Percentiles rank a stretch among this genome's conserved stretches.
Conservation (phyloP, 2,329 filamentous ascomycete species). For the Hymenoscyphus scutula region DNA sequence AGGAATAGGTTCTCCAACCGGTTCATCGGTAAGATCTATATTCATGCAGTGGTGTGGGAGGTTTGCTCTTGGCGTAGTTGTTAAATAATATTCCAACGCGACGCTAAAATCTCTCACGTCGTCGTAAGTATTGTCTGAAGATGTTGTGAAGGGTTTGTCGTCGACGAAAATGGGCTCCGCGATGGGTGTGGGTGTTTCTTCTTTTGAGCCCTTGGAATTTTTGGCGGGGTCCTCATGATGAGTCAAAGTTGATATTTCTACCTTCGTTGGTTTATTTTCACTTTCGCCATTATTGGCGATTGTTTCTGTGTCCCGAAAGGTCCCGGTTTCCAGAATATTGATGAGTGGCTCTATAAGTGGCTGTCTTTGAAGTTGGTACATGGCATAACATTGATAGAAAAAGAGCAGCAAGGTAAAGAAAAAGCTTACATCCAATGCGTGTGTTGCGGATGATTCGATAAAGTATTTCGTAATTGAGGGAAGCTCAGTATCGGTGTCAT, state of each 20-base stretch:
- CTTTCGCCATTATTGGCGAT: not conserved
- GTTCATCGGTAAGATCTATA: not conserved
- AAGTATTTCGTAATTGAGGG: not conserved
- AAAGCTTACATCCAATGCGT: not conserved
- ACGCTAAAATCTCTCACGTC: not conserved
- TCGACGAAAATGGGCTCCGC: not conserved
- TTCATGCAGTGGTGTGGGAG: not conserved
- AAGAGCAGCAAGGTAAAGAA: not conserved
- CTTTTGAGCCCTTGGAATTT: not conserved
- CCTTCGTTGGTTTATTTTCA: not conserved
- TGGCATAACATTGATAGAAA: not conserved
- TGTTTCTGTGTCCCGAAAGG: not conserved
- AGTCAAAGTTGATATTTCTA: not conserved
- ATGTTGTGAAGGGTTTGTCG: not conserved
- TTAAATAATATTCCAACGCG: not conserved
- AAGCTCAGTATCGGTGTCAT: not conserved
- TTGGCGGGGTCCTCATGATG: not conserved
- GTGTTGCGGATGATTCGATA: not conserved
- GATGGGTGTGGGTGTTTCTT: not conserved
- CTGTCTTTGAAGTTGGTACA: not conserved
- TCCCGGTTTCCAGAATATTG: not conserved
- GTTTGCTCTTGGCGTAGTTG: not conserved
- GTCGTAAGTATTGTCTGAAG: not conserved
- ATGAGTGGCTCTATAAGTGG: not conserved
- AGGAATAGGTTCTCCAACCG: not conserved